Conservation (phyloP, 768 basidiomycete genomes). For the Lactifluus volemus region DNA sequence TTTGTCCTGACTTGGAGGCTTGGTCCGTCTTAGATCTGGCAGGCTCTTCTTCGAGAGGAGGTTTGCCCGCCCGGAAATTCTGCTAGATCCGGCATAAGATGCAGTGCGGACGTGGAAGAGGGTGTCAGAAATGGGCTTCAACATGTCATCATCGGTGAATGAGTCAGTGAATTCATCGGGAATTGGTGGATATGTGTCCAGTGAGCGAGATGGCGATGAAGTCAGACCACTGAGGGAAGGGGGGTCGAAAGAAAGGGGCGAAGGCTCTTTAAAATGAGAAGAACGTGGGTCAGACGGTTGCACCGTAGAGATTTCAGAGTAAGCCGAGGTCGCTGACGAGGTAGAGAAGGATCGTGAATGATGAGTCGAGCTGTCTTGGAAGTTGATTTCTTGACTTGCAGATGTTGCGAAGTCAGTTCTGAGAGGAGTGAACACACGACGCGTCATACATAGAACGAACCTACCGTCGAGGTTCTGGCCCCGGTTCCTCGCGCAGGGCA, state of each 20-base stretch:
- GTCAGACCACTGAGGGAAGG: slow-evolving; percentile 26
- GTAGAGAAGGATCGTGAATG: slow-evolving; percentile 55
- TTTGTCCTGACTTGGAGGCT: slow-evolving; percentile 29
- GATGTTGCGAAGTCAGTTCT: slow-evolving; percentile 2
- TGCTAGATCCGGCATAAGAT: slow-evolving; percentile 37
- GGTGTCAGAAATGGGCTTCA: slow-evolving; percentile 17
- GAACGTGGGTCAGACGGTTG: not conserved
- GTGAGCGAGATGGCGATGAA: slow-evolving; percentile 40
- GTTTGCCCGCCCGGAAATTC: slow-evolving; percentile 29
- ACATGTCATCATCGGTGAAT: slow-evolving; percentile 37
- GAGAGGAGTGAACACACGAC: slow-evolving; percentile 23
- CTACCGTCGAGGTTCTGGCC: slow-evolving; percentile 33
- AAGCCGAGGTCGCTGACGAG: slow-evolving; percentile 48
- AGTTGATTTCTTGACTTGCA: not conserved
- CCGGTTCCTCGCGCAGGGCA: slow-evolving; percentile 35
- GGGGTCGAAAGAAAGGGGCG: slow-evolving; percentile 41
- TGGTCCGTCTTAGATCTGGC: slow-evolving; percentile 65
- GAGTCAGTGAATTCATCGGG: slow-evolving; percentile 44
- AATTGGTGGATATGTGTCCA: slow-evolving; percentile 48
- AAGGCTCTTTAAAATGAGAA: slow-evolving; percentile 33
- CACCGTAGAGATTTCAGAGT: slow-evolving; percentile 27
- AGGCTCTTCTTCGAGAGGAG: slow-evolving; percentile 70
- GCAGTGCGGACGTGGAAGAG: slow-evolving; percentile 39
- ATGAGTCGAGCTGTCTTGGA: slow-evolving; percentile 5
- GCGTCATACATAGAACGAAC: not conserved